These are phyloP conservation scores for Catunica adiposa DNA, from an alignment of 2,329 filamentous ascomycete genomes.

Conservation along the genomic window DNA sequence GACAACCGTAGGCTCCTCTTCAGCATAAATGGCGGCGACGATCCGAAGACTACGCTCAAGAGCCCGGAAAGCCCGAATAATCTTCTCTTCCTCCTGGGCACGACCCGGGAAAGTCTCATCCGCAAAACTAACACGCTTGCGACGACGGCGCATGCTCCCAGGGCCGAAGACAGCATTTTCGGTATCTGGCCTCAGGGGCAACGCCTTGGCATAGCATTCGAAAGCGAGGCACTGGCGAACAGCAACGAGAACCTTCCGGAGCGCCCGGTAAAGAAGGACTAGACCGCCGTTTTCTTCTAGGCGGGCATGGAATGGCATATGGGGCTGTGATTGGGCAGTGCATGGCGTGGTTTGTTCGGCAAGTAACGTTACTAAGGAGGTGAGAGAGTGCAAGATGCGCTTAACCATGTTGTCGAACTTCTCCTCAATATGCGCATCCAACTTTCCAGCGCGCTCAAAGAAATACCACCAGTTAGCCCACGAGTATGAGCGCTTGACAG, in stretches of 20 bases:
- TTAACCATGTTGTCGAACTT: constrained; percentile 14
- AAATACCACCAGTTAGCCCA: constrained; percentile 12
- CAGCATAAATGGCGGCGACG: constrained; percentile 11
- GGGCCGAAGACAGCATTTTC: constrained; percentile 8
- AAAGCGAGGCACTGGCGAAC: constrained; percentile 9
- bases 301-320: constrained; percentile 12
- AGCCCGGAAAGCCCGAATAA: constrained; percentile 11
- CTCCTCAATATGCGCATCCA: constrained; percentile 13
- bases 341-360: constrained; percentile 12
- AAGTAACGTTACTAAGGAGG: constrained; percentile 11
- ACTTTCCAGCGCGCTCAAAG: constrained; percentile 12
- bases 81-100: constrained; percentile 11
- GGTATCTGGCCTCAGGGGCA: constrained; percentile 13
- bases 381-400: constrained; percentile 12
- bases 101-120: constrained; percentile 12
- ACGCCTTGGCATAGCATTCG: constrained; percentile 13
- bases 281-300: constrained; percentile 12
- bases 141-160: constrained; percentile 14
- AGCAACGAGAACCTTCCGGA: constrained; percentile 9
- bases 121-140: constrained; percentile 13
- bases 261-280: constrained; percentile 9
- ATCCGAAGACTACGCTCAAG: constrained; percentile 11
- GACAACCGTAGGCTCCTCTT: constrained; percentile 4
- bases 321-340: constrained; percentile 9
- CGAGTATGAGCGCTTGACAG: constrained; percentile 7